Conservation (phyloP, 306 rosid species). For the Castanea crenata region DNA sequence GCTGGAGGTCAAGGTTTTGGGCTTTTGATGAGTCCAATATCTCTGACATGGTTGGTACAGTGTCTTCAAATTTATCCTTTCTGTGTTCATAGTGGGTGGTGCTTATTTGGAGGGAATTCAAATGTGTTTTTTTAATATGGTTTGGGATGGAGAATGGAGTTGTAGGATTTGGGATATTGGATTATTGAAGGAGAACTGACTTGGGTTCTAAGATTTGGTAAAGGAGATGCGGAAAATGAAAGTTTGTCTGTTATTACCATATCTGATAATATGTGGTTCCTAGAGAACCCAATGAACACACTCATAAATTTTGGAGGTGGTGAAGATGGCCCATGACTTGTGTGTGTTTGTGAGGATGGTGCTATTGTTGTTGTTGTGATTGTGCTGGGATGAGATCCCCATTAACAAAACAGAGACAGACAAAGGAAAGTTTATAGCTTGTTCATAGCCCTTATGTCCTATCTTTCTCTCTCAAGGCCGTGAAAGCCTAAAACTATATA, state of each 20-base stretch:
- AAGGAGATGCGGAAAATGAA: neutral
- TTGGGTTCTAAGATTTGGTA: constrained; percentile 4
- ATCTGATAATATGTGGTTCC: neutral
- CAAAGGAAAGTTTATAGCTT: too few relatives aligned
- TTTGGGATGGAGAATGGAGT: neutral
- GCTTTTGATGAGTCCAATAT: constrained; percentile 57
- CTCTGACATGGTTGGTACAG: constrained; percentile 67
- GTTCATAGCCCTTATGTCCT: too few relatives aligned
- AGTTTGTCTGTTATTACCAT: constrained; percentile 6
- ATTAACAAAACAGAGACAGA: too few relatives aligned
- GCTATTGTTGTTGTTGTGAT: too few relatives aligned
- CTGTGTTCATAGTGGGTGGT: neutral
- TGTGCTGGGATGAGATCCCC: too few relatives aligned
- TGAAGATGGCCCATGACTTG: too few relatives aligned
- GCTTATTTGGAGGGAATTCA: constrained; percentile 15
- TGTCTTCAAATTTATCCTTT: constrained; percentile 6
- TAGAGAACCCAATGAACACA: too few relatives aligned
- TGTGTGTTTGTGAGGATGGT: too few relatives aligned
- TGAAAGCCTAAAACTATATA: too few relatives aligned
- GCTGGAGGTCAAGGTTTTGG: constrained; percentile 66
- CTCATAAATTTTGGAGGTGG: too few relatives aligned
- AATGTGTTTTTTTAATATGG: neutral
- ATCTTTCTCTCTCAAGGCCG: too few relatives aligned
- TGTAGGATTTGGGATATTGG: constrained; percentile 4
- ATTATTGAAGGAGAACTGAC: constrained; percentile 8